A percentile compares a stretch with the other conserved stretches of the same genome.
Conservation (phyloP, 1,284 basidiomycete genomes). For the Trametes polyzona region DNA sequence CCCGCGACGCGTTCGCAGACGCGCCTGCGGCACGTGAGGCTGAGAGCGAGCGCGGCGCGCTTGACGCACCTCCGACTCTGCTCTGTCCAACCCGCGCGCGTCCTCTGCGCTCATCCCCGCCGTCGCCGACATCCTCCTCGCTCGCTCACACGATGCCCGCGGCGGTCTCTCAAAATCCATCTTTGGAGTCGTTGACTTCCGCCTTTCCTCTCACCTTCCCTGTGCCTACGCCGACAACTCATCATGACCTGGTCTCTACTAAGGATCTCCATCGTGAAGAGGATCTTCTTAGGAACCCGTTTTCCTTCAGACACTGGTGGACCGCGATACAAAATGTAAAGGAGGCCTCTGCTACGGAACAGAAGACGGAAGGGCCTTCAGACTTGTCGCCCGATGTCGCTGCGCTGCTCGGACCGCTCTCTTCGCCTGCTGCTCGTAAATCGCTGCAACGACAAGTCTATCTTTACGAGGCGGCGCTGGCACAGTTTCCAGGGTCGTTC, state of each 20-base stretch:
- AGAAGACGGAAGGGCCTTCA: conserved; percentile 57
- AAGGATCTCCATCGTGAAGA: conserved; percentile 90
- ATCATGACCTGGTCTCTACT: conserved; percentile 76
- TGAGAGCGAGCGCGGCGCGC: neutral
- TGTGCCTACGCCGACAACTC: conserved; percentile 79
- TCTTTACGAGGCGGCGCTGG: conserved; percentile 91
- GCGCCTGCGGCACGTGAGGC: conserved; percentile 20
- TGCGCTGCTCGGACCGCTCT: conserved; percentile 72
- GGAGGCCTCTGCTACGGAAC: conserved; percentile 61
- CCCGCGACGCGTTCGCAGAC: conserved; percentile 12
- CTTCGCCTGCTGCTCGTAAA: conserved; percentile 71
- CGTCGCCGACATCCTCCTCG: neutral
- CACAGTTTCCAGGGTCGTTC: conserved; percentile 88
- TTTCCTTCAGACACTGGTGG: conserved; percentile 93
- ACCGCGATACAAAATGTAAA: conserved; percentile 81
- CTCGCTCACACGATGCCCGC: conserved; percentile 51
- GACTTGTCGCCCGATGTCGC: conserved; percentile 52
- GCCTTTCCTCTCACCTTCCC: conserved; percentile 86
- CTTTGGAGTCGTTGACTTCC: conserved; percentile 53
- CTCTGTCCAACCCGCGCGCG: neutral
- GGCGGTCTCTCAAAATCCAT: conserved; percentile 29
- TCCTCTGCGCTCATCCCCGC: neutral
- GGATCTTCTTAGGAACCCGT: conserved; percentile 92
- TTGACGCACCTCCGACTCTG: conserved; percentile 1
- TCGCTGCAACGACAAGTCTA: conserved; percentile 86